Percentiles rank a stretch among this genome's conserved stretches.
These are phyloP conservation scores for Pouteria campechiana DNA, from an alignment of 179 eudicot species.

Conservation along the genomic window DNA sequence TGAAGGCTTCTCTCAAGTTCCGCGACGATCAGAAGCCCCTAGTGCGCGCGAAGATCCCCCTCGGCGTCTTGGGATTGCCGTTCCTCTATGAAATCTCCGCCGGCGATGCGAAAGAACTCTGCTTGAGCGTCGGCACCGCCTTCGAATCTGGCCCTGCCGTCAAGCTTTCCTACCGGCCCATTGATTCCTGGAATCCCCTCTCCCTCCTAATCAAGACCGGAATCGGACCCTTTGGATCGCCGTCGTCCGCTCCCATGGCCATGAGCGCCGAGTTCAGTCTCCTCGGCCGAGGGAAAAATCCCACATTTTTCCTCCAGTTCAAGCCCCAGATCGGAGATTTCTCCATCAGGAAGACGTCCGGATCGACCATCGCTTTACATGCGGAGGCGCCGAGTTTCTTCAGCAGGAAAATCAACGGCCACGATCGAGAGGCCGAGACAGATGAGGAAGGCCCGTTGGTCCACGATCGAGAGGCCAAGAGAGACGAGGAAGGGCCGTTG, in stretches of 20 bases:
- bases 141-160: background rate
- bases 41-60: background rate
- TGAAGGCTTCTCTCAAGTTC: conserved; percentile 2
- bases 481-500: too few species aligned
- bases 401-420: background rate
- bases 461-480: background rate
- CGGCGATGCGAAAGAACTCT: background rate
- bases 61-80: background rate
- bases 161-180: background rate
- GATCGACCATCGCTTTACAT: background rate
- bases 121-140: background rate
- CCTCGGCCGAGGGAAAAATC: background rate
- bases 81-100: background rate
- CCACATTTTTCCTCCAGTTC: background rate
- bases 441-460: too few species aligned
- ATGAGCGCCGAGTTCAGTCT: conserved; percentile 1
- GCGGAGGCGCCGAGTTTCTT: background rate
- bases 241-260: background rate
- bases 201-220: background rate
- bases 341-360: background rate
- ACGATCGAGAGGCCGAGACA: background rate
- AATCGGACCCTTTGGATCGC: background rate
- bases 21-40: conserved; percentile 1
- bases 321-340: conserved; percentile 1
- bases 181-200: background rate